Conservation (phyloP, 805 yeast species). For the Yarrowia divulgata region DNA sequence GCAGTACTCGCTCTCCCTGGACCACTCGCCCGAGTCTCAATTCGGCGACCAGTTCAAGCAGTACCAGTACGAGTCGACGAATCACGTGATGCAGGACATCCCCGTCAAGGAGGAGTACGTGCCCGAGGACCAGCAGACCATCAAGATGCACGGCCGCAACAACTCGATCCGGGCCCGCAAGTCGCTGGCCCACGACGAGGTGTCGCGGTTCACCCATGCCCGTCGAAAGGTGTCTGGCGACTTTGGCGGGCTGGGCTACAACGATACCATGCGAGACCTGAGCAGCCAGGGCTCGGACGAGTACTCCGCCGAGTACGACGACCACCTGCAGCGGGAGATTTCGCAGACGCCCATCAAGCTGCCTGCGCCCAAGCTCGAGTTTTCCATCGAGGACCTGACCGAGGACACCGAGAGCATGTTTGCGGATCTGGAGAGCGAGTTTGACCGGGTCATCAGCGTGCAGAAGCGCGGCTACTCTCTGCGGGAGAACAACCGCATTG, state of each 20-base stretch:
- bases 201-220: conserved; percentile 31
- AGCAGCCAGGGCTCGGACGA: conserved; percentile 8
- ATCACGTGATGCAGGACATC: conserved; percentile 25
- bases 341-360: conserved; percentile 42
- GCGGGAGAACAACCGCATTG: conserved; percentile 43
- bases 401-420: conserved; percentile 43
- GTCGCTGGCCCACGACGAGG: conserved; percentile 20
- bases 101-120: conserved; percentile 35
- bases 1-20: conserved; percentile 12
- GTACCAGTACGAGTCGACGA: no score
- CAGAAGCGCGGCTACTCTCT: conserved; percentile 46
- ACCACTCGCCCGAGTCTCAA: conserved; percentile 8
- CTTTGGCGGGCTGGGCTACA: conserved; percentile 25
- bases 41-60: conserved; percentile 34
- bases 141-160: conserved; percentile 32
- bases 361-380: conserved; percentile 41
- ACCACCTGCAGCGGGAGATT: conserved; percentile 41
- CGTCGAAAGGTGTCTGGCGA: conserved; percentile 29
- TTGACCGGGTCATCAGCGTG: conserved; percentile 43
- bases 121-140: conserved; percentile 35
- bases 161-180: conserved; percentile 24
- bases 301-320: conserved; percentile 25
- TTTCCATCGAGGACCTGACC: conserved; percentile 38
- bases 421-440: conserved; percentile 45
- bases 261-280: conserved; percentile 30